A percentile compares a stretch with the other conserved stretches of the same genome.
phyloP scores from a whole-genome alignment of 345 rosid species.

The Psidium guajava region DNA sequence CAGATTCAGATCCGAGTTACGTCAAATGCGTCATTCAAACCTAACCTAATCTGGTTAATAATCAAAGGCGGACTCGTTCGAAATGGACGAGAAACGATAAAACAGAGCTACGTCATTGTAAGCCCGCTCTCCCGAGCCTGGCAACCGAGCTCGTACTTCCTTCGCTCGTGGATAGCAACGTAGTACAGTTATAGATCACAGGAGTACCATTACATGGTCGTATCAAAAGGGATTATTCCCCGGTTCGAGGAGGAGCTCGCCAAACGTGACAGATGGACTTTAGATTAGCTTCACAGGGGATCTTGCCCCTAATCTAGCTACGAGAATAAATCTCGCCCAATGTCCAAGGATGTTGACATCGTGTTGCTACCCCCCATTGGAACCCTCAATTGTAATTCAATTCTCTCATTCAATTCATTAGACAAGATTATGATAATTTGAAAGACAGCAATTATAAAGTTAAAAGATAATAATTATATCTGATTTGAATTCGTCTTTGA shows the following conservation, averaged over 20 bases:
- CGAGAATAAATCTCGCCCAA: background rate
- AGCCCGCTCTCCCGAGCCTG: background rate
- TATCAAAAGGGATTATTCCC: background rate
- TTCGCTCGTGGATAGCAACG: no score
- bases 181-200: background rate
- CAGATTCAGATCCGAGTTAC: background rate
- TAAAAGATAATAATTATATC: no score
- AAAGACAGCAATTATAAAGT: background rate
- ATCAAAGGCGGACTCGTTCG: no score
- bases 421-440: background rate
- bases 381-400: background rate
- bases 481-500: background rate
- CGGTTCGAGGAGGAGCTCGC: rapidly evolving
- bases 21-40: rapidly evolving
- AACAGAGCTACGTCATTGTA: background rate
- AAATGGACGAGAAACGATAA: no score
- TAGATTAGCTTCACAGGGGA: no score
- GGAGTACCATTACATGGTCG: background rate
- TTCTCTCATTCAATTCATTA: background rate
- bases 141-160: background rate
- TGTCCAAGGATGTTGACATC: background rate
- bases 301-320: background rate
- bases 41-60: background rate
- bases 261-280: background rate
- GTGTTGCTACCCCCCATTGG: background rate